Conservation (phyloP, 352 stramenopile genomes). For the Phytophthora lateralis region DNA sequence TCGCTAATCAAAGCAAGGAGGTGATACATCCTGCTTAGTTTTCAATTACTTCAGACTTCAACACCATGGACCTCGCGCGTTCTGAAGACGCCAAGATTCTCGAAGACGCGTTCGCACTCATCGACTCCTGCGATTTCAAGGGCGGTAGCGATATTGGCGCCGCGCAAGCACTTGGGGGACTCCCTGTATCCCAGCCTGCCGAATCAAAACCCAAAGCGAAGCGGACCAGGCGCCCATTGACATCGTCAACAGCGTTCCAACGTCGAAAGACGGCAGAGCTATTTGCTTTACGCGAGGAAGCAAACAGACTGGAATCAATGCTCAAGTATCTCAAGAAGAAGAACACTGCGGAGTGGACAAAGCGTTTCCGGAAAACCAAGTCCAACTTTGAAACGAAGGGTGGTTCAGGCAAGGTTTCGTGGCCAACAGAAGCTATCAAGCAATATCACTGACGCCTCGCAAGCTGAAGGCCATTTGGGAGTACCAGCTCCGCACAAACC, state of each 20-base stretch:
- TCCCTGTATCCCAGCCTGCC: neutral
- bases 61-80: conserved; percentile 1
- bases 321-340: neutral
- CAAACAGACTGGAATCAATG: neutral
- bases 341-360: neutral
- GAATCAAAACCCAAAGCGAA: conserved; percentile 2
- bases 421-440: neutral
- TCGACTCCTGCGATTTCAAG: conserved; percentile 1
- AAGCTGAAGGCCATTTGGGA: neutral
- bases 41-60: neutral
- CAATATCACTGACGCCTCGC: neutral
- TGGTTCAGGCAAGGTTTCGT: neutral
- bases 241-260: conserved; percentile 12
- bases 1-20: neutral
- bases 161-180: neutral
- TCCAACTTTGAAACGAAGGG: neutral
- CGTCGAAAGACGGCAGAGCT: conserved; percentile 6
- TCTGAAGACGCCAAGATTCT: conserved; percentile 8
- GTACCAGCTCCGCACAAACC: neutral
- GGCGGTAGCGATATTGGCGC: neutral
- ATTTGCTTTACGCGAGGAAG: conserved; percentile 7
- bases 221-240: conserved; percentile 1
- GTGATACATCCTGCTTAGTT: neutral
- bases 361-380: neutral
- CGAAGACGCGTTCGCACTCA: conserved; percentile 8